Evolutionary conservation across 805 yeast genomes (phyloP), one percentile per base, ranked within the genome.

Genomic region (Candida manassasensis): DNA sequence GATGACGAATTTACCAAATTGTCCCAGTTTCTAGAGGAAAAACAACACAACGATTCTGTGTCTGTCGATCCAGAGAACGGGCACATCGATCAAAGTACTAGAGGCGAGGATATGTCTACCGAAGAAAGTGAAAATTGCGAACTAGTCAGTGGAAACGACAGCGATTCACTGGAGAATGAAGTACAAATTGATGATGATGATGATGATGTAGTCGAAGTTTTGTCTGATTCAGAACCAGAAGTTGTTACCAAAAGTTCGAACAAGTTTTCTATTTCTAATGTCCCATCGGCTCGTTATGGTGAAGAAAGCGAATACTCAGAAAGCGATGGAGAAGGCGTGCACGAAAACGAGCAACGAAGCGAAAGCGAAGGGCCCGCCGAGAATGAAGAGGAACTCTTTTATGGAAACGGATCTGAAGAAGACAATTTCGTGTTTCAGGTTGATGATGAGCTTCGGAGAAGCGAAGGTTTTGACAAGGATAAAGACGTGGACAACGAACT

Each of bases 141-240:
- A 10, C 10, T 10, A 21, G 22, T 21, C 10, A 10, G 9, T 8
- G 22, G 10, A 21, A 21, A 21, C 10, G 10, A 10, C 10, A 7
- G 22, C 7, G 22, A 21, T 21, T 21, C 22, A 8, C 10, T 10
- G 22, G 9, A 21, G 10, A 21, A 24, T n/a, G 12, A 24, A 24
- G 27, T 11, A 24, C 14, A 24, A 14, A 11, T n/a, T 5, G 6
- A n/a, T 14, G 38, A 33, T 18, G 43, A 38, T 24, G 48, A 30
- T 78, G 80, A 38, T 67, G 81, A 37, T 79, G 86, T 3, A 51
- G 24, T 34, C 18, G 45, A 44, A 32, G 34, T 60, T 28, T 72
- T 74, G 17, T 39, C 45, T 6, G 31, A 24, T 11, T 24, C 27
- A 24, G 27, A 24, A 14, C 27, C 12, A 14, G 27, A 24, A n/a